Evolutionary conservation across 2,329 filamentous ascomycete genomes (phyloP).

Genomic region (Grosmannia penicillata): DNA sequence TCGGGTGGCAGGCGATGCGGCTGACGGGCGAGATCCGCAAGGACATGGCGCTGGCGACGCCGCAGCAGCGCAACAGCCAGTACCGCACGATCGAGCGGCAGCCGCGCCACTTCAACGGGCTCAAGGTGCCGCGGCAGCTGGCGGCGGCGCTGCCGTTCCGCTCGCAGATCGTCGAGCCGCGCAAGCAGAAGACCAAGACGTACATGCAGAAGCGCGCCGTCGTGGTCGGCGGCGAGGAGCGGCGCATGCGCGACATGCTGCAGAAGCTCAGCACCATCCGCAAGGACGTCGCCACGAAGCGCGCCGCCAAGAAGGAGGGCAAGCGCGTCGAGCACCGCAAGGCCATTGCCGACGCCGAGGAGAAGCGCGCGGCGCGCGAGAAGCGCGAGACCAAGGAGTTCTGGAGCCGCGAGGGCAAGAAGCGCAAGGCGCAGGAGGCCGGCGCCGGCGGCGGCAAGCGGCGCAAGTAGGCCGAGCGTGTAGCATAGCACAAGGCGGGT

Average conservation of each 20-base stretch:
- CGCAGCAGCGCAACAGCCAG: conserved; percentile 67
- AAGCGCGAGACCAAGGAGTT: conserved; percentile 86
- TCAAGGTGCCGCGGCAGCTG: conserved; percentile 63
- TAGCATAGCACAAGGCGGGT: too few relatives aligned
- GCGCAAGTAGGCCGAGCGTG: conserved; percentile 16
- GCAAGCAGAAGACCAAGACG: conserved; percentile 64
- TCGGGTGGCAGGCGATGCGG: conserved; percentile 89
- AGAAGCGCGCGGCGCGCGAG: conserved; percentile 76
- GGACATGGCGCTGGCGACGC: conserved; percentile 59
- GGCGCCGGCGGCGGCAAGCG: conserved; percentile 24
- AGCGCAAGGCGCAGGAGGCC: conserved; percentile 30
- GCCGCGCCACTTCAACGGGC: conserved; percentile 62
- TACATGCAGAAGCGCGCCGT: conserved; percentile 95
- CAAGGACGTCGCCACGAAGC: conserved; percentile 80
- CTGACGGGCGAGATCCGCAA: conserved; percentile 83
- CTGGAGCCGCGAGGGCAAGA: conserved; percentile 81
- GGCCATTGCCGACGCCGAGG: conserved; percentile 66
- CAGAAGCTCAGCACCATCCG: conserved; percentile 82
- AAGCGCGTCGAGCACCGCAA: conserved; percentile 64
- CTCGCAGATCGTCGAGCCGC: conserved; percentile 72
- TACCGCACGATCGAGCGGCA: conserved; percentile 59
- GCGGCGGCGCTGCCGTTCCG: conserved; percentile 83
- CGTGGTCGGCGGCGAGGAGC: conserved; percentile 77
- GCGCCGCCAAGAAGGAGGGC: conserved; percentile 76
- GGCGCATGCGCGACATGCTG: conserved; percentile 74